A percentile compares a stretch with the other conserved stretches of the same genome.
Conservation (phyloP, 73 alveolate species). For the Tetrahymena malaccensis region DNA sequence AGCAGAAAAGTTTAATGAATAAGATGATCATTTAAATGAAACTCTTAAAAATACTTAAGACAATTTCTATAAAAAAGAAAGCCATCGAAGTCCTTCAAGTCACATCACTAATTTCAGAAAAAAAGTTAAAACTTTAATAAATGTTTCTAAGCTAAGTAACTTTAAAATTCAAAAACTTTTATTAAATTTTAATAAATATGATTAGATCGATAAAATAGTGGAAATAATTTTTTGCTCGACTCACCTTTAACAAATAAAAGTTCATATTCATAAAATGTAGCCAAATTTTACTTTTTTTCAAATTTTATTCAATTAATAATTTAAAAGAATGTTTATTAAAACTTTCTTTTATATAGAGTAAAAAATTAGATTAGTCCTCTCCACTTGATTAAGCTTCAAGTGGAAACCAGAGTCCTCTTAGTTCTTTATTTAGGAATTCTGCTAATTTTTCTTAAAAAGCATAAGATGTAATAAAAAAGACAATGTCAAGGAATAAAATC, state of each 20-base stretch:
- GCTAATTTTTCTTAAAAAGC: not conserved
- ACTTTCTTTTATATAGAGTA: not conserved
- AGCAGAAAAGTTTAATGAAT: not conserved
- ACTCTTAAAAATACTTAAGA: not conserved
- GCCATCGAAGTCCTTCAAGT: not conserved
- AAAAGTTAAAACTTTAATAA: not conserved
- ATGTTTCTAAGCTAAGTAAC: not conserved
- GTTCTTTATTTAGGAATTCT: not conserved
- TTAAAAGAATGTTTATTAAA: no score
- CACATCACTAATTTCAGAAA: not conserved
- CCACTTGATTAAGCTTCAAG: not conserved
- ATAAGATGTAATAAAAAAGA: not conserved
- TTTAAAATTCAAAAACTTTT: not conserved
- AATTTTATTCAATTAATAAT: no score
- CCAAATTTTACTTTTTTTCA: no score
- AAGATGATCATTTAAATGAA: not conserved
- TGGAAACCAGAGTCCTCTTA: not conserved
- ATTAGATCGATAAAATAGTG: not conserved
- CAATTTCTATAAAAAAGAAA: not conserved
- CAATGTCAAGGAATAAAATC: not conserved
- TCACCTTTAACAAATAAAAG: not conserved
- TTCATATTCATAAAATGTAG: not conserved
- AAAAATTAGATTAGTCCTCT: not conserved
- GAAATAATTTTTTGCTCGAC: not conserved
- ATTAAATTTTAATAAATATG: no score